A percentile compares a stretch with the other conserved stretches of the same genome.
Conservation (phyloP, 2,329 filamentous ascomycete genomes). For the Arthrobotrys sphaeroides region DNA sequence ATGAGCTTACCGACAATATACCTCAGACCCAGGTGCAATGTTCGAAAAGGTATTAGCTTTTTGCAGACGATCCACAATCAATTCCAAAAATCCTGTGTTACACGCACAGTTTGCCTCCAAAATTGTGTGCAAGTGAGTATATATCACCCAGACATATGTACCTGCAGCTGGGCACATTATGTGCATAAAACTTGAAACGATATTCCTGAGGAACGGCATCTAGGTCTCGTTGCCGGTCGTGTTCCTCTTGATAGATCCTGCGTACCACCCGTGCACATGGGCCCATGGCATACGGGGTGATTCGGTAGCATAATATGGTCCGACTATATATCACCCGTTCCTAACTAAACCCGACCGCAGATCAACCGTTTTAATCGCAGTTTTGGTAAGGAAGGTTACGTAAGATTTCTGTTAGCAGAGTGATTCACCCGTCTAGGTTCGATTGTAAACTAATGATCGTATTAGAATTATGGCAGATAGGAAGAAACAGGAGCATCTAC, state of each 20-base stretch:
- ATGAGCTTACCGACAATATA: not conserved
- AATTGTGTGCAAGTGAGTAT: not conserved
- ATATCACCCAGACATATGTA: not conserved
- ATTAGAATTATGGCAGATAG: too few species aligned
- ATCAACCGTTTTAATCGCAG: too few species aligned
- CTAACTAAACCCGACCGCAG: too few species aligned
- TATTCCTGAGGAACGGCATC: not conserved
- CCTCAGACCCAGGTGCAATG: not conserved
- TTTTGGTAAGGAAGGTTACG: not conserved
- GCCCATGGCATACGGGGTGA: too few species aligned
- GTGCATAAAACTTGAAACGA: not conserved
- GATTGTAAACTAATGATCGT: too few species aligned
- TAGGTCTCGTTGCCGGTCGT: not conserved
- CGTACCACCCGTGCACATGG: too few species aligned
- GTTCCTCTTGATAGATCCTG: not conserved
- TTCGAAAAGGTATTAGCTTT: not conserved
- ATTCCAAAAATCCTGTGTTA: not conserved
- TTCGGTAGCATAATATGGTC: too few species aligned
- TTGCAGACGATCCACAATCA: not conserved
- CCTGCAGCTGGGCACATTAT: not conserved
- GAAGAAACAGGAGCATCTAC: too few species aligned
- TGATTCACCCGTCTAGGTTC: too few species aligned
- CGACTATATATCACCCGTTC: not conserved
- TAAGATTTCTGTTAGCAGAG: not conserved
- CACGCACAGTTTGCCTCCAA: not conserved